Conservation (phyloP, 441 rosid genomes). For the Pelargonium citronellum region DNA sequence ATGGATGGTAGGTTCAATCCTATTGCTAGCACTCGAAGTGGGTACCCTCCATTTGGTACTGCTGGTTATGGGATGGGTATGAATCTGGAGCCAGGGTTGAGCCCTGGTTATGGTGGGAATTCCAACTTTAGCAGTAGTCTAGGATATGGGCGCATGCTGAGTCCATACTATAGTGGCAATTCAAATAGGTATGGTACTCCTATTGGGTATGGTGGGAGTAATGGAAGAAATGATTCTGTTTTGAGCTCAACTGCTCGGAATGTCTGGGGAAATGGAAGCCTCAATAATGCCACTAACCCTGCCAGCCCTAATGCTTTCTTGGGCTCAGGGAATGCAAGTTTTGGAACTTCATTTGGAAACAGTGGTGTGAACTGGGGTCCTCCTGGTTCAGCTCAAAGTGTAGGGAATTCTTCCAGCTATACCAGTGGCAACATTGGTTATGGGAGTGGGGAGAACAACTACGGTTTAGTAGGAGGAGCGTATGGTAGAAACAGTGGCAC, state of each 20-base stretch:
- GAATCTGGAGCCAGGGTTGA: conserved; percentile 45
- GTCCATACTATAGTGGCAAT: conserved; percentile 40
- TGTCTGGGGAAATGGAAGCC: conserved; percentile 59
- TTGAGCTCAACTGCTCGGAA: conserved; percentile 41
- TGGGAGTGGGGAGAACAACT: conserved; percentile 31
- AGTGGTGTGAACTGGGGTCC: conserved; percentile 49
- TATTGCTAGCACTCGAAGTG: conserved; percentile 45
- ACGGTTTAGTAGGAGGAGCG: conserved; percentile 34
- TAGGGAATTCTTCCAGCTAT: conserved; percentile 28
- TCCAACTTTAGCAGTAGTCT: conserved; percentile 40
- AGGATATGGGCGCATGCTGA: conserved; percentile 42
- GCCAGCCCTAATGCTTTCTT: conserved; percentile 35
- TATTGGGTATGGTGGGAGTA: conserved; percentile 36
- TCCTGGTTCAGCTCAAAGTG: conserved; percentile 31
- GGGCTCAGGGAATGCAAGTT: conserved; percentile 29
- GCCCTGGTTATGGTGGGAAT: conserved; percentile 36
- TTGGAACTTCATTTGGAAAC: conserved; percentile 42
- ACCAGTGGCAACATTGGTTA: conserved; percentile 22
- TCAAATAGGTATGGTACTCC: conserved; percentile 50
- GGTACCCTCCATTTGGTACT: conserved; percentile 34
- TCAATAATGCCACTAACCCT: conserved; percentile 29
- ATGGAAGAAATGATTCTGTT: conserved; percentile 43
- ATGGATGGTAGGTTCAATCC: conserved; percentile 50
- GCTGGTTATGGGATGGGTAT: conserved; percentile 48
- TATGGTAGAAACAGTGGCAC: conserved; percentile 40